Conservation (phyloP, 345 rosid genomes). For the Eucalyptus victrix region DNA sequence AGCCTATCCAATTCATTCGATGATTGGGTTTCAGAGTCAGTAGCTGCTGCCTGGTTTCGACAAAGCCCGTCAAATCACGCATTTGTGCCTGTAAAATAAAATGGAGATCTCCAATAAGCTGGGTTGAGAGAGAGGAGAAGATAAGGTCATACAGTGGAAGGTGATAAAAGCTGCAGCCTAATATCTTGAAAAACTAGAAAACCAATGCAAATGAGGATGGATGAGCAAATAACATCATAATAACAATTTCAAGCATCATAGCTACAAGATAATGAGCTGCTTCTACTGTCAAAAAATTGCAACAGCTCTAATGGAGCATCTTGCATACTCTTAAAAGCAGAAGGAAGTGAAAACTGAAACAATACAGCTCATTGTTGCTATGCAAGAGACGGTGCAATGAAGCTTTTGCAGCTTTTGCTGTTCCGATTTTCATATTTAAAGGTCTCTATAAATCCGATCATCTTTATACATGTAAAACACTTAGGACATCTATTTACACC, state of each 20-base stretch:
- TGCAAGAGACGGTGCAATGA: neutral
- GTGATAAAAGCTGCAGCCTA: neutral
- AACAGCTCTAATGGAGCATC: neutral
- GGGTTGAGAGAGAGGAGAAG: neutral
- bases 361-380: neutral
- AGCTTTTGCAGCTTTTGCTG: neutral
- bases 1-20: slow-evolving; percentile 99
- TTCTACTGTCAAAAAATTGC: neutral
- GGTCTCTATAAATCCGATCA: neutral
- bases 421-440: neutral
- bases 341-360: neutral
- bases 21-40: slow-evolving; percentile 92
- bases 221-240: neutral
- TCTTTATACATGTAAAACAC: neutral
- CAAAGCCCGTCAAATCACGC: slow-evolving; percentile 96
- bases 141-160: neutral
- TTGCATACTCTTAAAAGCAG: neutral
- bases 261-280: neutral
- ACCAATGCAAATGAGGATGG: neutral
- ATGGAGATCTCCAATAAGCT: neutral
- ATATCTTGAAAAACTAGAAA: neutral
- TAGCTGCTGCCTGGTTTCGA: slow-evolving; percentile 95
- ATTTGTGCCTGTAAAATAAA: slow-evolving; percentile 77
- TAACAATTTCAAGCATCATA: neutral
- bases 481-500: neutral